These are phyloP conservation scores for Lactarius deliciosus DNA, from an alignment of 768 basidiomycete genomes.

Conservation along the genomic window DNA sequence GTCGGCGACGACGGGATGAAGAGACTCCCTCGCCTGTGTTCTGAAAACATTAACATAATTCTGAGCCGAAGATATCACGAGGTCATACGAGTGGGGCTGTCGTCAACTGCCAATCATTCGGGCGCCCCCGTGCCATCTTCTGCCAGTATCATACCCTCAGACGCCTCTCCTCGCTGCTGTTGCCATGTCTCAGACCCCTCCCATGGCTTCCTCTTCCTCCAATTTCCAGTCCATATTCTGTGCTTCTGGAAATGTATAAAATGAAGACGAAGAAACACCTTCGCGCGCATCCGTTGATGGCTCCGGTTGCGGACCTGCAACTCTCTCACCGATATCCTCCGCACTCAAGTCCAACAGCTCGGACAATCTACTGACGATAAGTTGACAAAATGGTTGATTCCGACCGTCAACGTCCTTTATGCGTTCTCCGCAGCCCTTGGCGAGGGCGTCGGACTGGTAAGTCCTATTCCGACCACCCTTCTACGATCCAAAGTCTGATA, in stretches of 20 bases:
- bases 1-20: too few species aligned
- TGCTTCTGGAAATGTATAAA: background rate
- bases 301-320: background rate
- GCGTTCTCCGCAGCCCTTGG: background rate
- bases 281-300: background rate
- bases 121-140: too few species aligned
- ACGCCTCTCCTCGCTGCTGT: too few species aligned
- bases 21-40: too few species aligned
- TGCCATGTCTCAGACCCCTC: too few species aligned
- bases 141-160: too few species aligned
- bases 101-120: too few species aligned
- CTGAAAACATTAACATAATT: too few species aligned
- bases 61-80: too few species aligned
- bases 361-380: background rate
- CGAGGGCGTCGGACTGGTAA: background rate
- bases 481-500: background rate
- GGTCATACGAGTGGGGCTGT: too few species aligned
- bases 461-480: background rate
- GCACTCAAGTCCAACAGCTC: conserved; percentile 1
- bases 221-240: background rate
- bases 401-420: background rate
- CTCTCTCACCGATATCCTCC: background rate
- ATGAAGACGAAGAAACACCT: background rate
- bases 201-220: background rate
- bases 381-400: background rate